Conservation (phyloP, 805 yeast genomes). For the Diddensiella transvaalensis region DNA sequence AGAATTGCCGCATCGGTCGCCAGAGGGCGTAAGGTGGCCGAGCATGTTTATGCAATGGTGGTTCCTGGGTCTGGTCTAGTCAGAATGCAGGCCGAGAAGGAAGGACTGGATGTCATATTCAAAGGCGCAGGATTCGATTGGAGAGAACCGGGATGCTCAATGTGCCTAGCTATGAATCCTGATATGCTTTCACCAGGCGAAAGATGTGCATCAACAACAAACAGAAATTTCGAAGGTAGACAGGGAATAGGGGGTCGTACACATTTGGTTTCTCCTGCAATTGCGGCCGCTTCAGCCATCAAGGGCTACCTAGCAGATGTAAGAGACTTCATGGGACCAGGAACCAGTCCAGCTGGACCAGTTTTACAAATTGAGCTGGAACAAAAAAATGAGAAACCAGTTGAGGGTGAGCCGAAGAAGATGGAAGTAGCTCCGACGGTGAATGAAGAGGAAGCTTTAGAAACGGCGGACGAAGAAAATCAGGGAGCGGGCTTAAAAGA, state of each 20-base stretch:
- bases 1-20: conserved; percentile 93
- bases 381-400: background rate
- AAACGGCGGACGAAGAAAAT: background rate
- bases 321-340: conserved; percentile 55
- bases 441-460: background rate
- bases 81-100: conserved; percentile 86
- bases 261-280: conserved; percentile 96
- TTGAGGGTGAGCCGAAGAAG: background rate
- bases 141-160: conserved; percentile 99
- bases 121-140: conserved; percentile 91
- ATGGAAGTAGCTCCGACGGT: background rate
- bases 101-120: conserved; percentile 88
- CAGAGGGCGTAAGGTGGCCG: conserved; percentile 82
- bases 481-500: conserved; percentile 57
- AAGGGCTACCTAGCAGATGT: conserved; percentile 87
- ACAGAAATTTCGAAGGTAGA: conserved; percentile 98
- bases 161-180: conserved; percentile 99
- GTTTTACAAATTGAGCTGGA: conserved; percentile 22
- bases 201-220: conserved; percentile 97
- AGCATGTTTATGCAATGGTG: conserved; percentile 75
- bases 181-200: conserved; percentile 91
- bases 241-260: conserved; percentile 96
- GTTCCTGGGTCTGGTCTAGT: conserved; percentile 98
- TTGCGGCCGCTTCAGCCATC: conserved; percentile 99
- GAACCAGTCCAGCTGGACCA: conserved; percentile 33